These are phyloP conservation scores for Elsinoe ampelina DNA, from an alignment of 2,329 filamentous ascomycete species.

Conservation along the genomic window DNA sequence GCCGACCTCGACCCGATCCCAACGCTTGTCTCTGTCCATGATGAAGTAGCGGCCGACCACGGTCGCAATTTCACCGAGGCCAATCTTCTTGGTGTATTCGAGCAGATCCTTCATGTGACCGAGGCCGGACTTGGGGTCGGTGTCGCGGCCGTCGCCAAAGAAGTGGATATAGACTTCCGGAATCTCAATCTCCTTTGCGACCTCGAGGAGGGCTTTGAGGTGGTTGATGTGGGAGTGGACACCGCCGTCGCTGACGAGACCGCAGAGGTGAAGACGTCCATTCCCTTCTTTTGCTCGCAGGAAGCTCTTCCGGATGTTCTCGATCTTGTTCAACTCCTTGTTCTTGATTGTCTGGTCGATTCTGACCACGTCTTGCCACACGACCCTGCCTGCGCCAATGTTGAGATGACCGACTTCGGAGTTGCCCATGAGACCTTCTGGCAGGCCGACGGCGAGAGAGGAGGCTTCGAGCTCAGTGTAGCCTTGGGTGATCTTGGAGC, in stretches of 20 bases:
- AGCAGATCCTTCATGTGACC: constrained; percentile 83
- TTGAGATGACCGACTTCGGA: constrained; percentile 98
- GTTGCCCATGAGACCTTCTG: constrained; percentile 97
- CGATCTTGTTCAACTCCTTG: constrained; percentile 63
- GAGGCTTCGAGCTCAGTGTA: constrained; percentile 93
- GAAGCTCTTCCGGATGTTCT: constrained; percentile 70
- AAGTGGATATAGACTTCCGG: constrained; percentile 97
- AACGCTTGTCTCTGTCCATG: constrained; percentile 99
- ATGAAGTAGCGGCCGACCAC: constrained; percentile 94
- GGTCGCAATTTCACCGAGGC: constrained; percentile 78
- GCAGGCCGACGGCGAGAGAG: constrained; percentile 87
- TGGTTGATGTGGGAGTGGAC: constrained; percentile 96
- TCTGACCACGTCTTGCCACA: constrained; percentile 87
- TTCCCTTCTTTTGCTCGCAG: constrained; percentile 75
- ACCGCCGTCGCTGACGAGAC: constrained; percentile 89
- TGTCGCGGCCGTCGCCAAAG: constrained; percentile 96
- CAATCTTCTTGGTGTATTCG: constrained; percentile 71
- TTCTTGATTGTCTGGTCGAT: constrained; percentile 92
- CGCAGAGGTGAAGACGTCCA: constrained; percentile 83
- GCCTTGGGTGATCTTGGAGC: constrained; percentile 66
- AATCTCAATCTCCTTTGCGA: constrained; percentile 79
- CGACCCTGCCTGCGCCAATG: constrained; percentile 92
- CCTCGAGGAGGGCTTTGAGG: constrained; percentile 74
- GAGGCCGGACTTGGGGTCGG: constrained; percentile 87
- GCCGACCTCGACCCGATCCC: constrained; percentile 86